phyloP scores from a whole-genome alignment of 306 rosid genomes.

The Rubus parviflorus region DNA sequence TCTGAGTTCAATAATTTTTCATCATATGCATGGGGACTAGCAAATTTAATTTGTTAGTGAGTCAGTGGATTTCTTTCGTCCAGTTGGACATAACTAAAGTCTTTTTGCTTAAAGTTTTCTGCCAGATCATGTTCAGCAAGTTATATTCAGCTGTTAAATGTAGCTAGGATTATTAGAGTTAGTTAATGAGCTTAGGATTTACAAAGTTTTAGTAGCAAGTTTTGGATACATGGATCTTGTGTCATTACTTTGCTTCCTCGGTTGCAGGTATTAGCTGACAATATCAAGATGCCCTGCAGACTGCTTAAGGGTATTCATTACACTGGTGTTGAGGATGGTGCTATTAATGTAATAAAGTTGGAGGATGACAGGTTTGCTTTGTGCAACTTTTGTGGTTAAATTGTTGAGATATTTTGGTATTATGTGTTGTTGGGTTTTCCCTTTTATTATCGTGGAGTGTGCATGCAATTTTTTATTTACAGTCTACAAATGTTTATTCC shows the following conservation, averaged over 20 bases:
- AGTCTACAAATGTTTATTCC: background rate
- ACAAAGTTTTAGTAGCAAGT: constrained; percentile 8
- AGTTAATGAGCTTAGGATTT: background rate
- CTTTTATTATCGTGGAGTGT: constrained; percentile 6
- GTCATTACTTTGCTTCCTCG: constrained; percentile 29
- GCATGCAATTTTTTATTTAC: background rate
- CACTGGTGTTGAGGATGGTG: constrained; percentile 98
- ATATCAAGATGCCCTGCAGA: constrained; percentile 93
- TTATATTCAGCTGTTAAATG: background rate
- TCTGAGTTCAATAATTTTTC: background rate
- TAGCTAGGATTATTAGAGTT: background rate
- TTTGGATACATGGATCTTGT: constrained; percentile 19
- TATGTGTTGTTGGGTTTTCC: background rate
- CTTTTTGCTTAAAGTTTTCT: background rate
- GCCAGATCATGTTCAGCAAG: background rate
- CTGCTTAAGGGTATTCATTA: constrained; percentile 95
- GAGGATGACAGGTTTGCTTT: constrained; percentile 86
- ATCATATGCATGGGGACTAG: background rate
- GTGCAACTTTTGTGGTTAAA: constrained; percentile 17
- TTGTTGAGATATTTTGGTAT: background rate
- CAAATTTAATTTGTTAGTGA: background rate
- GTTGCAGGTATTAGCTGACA: constrained; percentile 90
- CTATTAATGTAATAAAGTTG: constrained; percentile 87
- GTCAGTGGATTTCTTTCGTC: background rate
- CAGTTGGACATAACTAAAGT: background rate